A percentile compares a stretch with the other conserved stretches of the same genome.
phyloP scores from a whole-genome alignment of 2,329 filamentous ascomycete genomes.

The Penicillium aurantiogriseum region DNA sequence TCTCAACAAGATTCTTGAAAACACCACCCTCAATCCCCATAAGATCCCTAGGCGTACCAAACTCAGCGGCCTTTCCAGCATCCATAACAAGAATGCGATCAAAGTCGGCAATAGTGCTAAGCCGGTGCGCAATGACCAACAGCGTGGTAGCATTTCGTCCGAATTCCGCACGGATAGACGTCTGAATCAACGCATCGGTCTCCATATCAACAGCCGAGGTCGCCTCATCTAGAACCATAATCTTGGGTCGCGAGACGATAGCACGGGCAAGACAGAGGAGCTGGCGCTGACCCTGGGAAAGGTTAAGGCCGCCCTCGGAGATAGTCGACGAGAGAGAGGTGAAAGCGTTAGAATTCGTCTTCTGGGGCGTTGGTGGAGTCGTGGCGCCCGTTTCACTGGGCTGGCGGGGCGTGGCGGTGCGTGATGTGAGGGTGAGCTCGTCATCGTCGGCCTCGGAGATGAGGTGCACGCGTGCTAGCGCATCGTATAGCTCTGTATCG shows the following conservation, averaged over 20 bases:
- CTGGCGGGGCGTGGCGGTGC: slow-evolving; percentile 64
- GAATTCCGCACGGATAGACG: slow-evolving; percentile 71
- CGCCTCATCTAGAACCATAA: slow-evolving; percentile 79
- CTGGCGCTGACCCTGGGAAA: slow-evolving; percentile 35
- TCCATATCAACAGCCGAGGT: slow-evolving; percentile 76
- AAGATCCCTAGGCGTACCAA: slow-evolving; percentile 62
- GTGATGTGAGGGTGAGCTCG: slow-evolving; percentile 66
- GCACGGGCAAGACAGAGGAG: slow-evolving; percentile 33
- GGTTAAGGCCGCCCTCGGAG: slow-evolving; percentile 69
- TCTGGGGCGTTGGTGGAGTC: slow-evolving; percentile 26
- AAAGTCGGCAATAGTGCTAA: slow-evolving; percentile 76
- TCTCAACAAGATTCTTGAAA: slow-evolving; percentile 26
- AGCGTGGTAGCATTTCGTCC: slow-evolving; percentile 60
- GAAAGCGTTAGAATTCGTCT: slow-evolving; percentile 66
- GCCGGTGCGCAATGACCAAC: slow-evolving; percentile 71
- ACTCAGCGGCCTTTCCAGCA: slow-evolving; percentile 67
- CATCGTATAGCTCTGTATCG: slow-evolving; percentile 68
- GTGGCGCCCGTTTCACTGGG: slow-evolving; percentile 19
- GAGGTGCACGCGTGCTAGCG: slow-evolving; percentile 68
- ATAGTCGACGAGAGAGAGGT: slow-evolving; percentile 61
- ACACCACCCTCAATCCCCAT: slow-evolving; percentile 41
- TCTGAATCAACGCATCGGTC: slow-evolving; percentile 72
- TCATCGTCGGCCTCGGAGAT: slow-evolving; percentile 51
- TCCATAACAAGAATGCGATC: slow-evolving; percentile 71
- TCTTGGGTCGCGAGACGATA: slow-evolving; percentile 69